These are phyloP conservation scores for Thymus mandschuricus DNA, from an alignment of 257 asterid genomes.

Conservation along the genomic window DNA sequence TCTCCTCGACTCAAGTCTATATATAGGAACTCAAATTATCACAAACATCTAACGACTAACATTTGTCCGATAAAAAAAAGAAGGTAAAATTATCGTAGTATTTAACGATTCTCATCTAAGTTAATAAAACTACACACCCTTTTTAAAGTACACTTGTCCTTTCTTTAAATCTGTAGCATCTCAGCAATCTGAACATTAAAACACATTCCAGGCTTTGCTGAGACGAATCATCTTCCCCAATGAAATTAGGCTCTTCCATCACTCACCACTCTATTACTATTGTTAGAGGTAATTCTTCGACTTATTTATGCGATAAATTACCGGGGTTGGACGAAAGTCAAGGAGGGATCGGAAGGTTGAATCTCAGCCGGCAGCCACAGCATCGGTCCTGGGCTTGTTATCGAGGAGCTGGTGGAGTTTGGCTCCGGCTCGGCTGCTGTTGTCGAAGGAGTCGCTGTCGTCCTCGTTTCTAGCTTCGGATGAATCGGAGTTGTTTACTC, in stretches of 20 bases:
- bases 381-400: conserved; percentile 67
- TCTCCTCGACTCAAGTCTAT: conserved; percentile 33
- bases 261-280: conserved; percentile 45
- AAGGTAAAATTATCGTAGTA: neutral
- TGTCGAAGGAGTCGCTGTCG: conserved; percentile 48
- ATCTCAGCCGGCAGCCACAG: conserved; percentile 84
- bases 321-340: conserved; percentile 35
- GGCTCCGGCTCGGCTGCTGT: conserved; percentile 52
- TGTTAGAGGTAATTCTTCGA: conserved; percentile 71
- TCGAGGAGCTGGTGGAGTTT: conserved; percentile 89
- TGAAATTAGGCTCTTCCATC: conserved; percentile 35
- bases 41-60: neutral
- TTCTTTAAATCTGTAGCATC: conserved; percentile 34
- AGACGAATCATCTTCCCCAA: conserved; percentile 29
- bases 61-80: no score
- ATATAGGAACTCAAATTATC: conserved; percentile 23
- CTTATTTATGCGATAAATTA: conserved; percentile 69
- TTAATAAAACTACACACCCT: conserved; percentile 19
- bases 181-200: conserved; percentile 62
- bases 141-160: conserved; percentile 16
- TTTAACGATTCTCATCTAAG: conserved; percentile 2
- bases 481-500: conserved; percentile 71
- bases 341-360: conserved; percentile 1
- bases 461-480: conserved; percentile 48
- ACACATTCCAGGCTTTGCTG: conserved; percentile 62